Evolutionary conservation across 345 rosid species (phyloP).

Genomic region (Euclidium syriacum): DNA sequence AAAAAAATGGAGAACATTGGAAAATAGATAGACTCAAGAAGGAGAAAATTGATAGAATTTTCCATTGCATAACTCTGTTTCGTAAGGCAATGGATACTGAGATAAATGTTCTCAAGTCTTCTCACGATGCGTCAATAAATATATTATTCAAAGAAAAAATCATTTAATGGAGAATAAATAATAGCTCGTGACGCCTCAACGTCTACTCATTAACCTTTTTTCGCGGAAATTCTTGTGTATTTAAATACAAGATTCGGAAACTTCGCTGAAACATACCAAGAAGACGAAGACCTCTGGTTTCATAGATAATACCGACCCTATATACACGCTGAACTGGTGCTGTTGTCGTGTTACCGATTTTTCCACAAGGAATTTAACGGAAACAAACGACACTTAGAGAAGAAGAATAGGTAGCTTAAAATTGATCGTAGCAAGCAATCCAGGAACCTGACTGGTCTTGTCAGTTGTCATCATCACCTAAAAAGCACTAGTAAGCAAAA

Average conservation of each 20-base stretch:
- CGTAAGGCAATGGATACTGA: conserved; percentile 3
- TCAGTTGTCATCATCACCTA: not conserved
- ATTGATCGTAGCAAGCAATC: conserved; percentile 11
- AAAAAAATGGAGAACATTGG: conserved; percentile 46
- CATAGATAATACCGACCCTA: not conserved
- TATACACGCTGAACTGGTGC: not conserved
- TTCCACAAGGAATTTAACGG: not conserved
- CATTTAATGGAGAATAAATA: not conserved
- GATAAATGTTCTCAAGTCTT: conserved; percentile 13
- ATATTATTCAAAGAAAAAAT: not conserved
- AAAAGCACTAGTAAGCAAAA: conserved; percentile 8
- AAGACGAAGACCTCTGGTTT: conserved; percentile 16
- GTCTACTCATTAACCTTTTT: not conserved
- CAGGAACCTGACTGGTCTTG: not conserved
- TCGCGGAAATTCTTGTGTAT: not conserved
- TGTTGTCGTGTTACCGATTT: not conserved
- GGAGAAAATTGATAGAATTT: conserved; percentile 7
- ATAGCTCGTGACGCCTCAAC: not conserved
- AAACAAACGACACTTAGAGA: conserved; percentile 22
- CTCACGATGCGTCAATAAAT: conserved; percentile 9
- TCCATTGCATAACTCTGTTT: conserved; percentile 20
- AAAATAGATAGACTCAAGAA: conserved; percentile 34
- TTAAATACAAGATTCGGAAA: not conserved
- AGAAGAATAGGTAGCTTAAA: not conserved
- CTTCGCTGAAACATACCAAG: conserved; percentile 1